Evolutionary conservation across 2,329 filamentous ascomycete species (phyloP).

Genomic region (Phyllosticta ampelicida): DNA sequence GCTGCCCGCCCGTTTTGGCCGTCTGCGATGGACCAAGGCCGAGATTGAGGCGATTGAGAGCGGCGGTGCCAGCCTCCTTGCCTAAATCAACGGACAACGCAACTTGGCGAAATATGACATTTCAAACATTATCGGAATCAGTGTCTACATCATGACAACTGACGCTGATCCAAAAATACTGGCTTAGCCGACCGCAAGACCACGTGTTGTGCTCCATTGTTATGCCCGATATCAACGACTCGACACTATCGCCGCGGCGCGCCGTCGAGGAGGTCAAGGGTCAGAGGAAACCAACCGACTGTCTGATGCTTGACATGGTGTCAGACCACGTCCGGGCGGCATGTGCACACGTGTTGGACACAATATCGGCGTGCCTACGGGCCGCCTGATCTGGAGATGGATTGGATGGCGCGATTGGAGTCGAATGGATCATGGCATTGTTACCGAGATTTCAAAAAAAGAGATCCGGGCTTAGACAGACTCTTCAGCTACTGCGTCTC

Average conservation of each 20-base stretch:
- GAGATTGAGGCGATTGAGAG: constrained; percentile 97
- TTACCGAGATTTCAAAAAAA: no score
- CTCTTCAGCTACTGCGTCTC: no score
- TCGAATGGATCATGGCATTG: not conserved
- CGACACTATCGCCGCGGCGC: not conserved
- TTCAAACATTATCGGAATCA: not conserved
- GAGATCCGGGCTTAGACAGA: no score
- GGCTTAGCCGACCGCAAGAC: not conserved
- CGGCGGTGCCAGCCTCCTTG: constrained; percentile 64
- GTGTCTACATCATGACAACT: not conserved
- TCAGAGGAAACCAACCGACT: not conserved
- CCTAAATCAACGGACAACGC: constrained; percentile 23
- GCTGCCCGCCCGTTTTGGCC: constrained; percentile 73
- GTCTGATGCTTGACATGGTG: not conserved
- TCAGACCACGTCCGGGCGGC: not conserved
- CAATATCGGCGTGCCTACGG: not conserved
- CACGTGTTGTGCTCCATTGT: not conserved
- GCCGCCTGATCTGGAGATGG: not conserved
- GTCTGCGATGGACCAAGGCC: constrained; percentile 58
- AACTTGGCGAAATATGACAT: not conserved
- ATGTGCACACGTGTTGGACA: not conserved
- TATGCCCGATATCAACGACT: not conserved
- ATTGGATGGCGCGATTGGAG: not conserved
- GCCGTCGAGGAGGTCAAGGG: not conserved
- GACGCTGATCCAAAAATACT: not conserved